These are phyloP conservation scores for Dothistroma pini DNA, from an alignment of 2,329 filamentous ascomycete genomes.

Conservation along the genomic window DNA sequence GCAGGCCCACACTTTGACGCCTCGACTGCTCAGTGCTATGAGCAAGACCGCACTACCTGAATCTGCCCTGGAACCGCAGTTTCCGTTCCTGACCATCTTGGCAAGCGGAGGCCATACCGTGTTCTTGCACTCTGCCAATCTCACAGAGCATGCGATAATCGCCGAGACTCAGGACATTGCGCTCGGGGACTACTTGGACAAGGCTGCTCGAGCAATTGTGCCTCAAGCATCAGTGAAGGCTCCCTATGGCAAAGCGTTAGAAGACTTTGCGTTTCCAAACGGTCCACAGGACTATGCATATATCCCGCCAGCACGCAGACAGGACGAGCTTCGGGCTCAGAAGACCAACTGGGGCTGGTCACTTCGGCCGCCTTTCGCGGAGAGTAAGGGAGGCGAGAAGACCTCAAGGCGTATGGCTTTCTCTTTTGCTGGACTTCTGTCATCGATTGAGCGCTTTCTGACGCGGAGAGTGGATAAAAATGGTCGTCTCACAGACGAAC, in stretches of 20 bases:
- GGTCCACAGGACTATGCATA: constrained; percentile 52
- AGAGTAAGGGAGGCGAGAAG: constrained; percentile 42
- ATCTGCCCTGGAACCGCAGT: constrained; percentile 48
- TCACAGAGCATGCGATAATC: constrained; percentile 69
- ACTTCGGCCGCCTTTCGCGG: constrained; percentile 63
- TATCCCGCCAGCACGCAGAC: constrained; percentile 54
- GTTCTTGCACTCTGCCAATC: constrained; percentile 67
- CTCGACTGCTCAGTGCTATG: constrained; percentile 57
- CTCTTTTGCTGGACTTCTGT: constrained; percentile 71
- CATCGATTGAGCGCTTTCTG: constrained; percentile 59
- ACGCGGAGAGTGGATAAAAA: constrained; percentile 27
- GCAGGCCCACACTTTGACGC: constrained; percentile 92
- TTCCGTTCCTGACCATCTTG: constrained; percentile 84
- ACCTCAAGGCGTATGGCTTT: constrained; percentile 54
- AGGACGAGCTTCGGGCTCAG: constrained; percentile 54
- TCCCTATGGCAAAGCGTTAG: constrained; percentile 78
- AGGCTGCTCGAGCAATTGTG: constrained; percentile 72
- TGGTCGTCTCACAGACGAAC: constrained; percentile 32
- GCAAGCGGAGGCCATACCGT: constrained; percentile 92
- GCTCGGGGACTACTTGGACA: constrained; percentile 87
- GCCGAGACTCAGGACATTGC: constrained; percentile 74
- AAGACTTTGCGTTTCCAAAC: constrained; percentile 70
- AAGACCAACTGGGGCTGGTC: constrained; percentile 60
- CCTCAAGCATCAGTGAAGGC: constrained; percentile 60
- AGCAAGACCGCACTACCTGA: background rate